Conservation (phyloP, 176 grass and related monocot species). For the Triticum aestivum region IWGSC_CS_RefSeq_v2.1 NC_057812.1:45887022-45887521, state of each 20-base stretch:
- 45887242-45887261: too few species aligned
- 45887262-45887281: too few species aligned
- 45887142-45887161: background rate
- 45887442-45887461: background rate
- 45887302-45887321: too few species aligned
- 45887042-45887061: too few species aligned
- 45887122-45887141: background rate
- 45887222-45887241: too few species aligned
- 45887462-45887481: too few species aligned
- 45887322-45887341: too few species aligned
- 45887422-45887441: background rate
- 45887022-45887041: too few species aligned
- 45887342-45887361: background rate
- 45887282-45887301: too few species aligned
- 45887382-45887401: background rate
- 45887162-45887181: background rate
- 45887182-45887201: background rate
- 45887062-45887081: background rate
- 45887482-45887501: background rate
- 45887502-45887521: background rate
- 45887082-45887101: background rate
- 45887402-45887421: background rate
- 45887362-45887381: background rate
- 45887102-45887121: background rate
- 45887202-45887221: too few species aligned